These are phyloP conservation scores for Colletotrichum spinosum DNA, from an alignment of 2,329 filamentous ascomycete genomes.

Conservation along the genomic window DNA sequence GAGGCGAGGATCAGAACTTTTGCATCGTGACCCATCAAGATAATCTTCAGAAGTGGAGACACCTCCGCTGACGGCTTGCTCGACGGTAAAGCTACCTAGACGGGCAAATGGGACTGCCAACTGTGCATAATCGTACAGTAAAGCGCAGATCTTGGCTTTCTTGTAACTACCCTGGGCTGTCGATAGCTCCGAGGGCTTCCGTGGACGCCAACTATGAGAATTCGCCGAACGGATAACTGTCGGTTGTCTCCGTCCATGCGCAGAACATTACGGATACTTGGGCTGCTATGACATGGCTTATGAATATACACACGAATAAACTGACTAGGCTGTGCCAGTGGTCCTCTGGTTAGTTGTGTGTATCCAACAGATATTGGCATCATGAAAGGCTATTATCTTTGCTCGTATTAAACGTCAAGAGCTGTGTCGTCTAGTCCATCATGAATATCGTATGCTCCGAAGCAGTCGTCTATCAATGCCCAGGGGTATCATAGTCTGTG, in stretches of 20 bases:
- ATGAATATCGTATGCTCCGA: constrained; percentile 6
- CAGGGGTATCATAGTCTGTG: constrained; percentile 14
- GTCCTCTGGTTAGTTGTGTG: not conserved
- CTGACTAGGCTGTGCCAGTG: not conserved
- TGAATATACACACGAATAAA: too few relatives aligned
- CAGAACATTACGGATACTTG: too few relatives aligned
- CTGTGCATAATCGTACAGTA: too few relatives aligned
- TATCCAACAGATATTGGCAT: not conserved
- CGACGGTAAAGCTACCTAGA: too few relatives aligned
- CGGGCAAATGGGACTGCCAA: too few relatives aligned
- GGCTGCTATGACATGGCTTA: too few relatives aligned
- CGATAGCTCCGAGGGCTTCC: too few relatives aligned
- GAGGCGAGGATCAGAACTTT: constrained; percentile 2
- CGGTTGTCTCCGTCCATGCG: too few relatives aligned
- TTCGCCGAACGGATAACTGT: too few relatives aligned
- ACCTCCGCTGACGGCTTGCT: not conserved
- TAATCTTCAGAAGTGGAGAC: not conserved
- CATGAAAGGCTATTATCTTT: not conserved
- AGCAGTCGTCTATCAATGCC: constrained; percentile 1
- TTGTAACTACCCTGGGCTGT: too few relatives aligned
- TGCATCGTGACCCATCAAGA: not conserved
- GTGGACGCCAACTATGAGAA: too few relatives aligned
- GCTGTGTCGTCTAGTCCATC: constrained; percentile 13
- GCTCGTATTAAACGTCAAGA: not conserved
- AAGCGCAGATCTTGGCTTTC: too few relatives aligned